Percentiles rank a stretch among this genome's conserved stretches.
Conservation (phyloP, 176 grass and related monocot genomes). For the Oryza meridionalis region DNA sequence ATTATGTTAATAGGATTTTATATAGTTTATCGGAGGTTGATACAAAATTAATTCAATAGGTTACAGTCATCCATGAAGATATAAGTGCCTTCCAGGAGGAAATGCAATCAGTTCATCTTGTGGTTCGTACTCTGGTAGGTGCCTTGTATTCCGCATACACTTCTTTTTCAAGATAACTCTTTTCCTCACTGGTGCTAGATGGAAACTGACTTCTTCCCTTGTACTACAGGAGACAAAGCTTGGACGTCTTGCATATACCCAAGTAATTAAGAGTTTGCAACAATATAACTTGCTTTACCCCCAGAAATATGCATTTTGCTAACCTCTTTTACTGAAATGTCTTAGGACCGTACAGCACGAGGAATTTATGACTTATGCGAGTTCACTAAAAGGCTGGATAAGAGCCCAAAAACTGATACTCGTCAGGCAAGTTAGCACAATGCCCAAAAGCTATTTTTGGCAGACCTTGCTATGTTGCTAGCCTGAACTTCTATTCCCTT, state of each 20-base stretch:
- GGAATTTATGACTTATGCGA: constrained; percentile 84
- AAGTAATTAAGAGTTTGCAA: constrained; percentile 55
- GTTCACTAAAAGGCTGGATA: constrained; percentile 79
- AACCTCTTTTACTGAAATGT: constrained; percentile 30
- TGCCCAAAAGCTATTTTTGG: background rate
- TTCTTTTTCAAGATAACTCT: constrained; percentile 11
- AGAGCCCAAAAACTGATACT: constrained; percentile 56
- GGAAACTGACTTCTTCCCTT: constrained; percentile 49
- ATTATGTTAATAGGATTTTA: constrained; percentile 12
- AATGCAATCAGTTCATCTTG: constrained; percentile 88
- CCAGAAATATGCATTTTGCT: constrained; percentile 22
- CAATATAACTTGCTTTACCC: constrained; percentile 16
- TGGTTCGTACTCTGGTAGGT: constrained; percentile 81
- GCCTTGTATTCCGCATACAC: constrained; percentile 7
- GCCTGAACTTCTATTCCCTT: background rate
- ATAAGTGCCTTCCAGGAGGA: constrained; percentile 72
- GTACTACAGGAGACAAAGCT: constrained; percentile 83
- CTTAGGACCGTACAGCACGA: constrained; percentile 69
- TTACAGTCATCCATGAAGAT: constrained; percentile 72
- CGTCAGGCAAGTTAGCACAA: constrained; percentile 49
- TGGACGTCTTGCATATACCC: constrained; percentile 66
- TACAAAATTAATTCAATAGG: constrained; percentile 49
- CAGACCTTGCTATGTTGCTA: constrained; percentile 11
- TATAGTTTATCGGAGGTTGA: constrained; percentile 8
- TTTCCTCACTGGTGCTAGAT: constrained; percentile 26